Base-by-base conservation (phyloP, 2,329 filamentous ascomycete genomes). In the Talaromyces sp. region DNA sequence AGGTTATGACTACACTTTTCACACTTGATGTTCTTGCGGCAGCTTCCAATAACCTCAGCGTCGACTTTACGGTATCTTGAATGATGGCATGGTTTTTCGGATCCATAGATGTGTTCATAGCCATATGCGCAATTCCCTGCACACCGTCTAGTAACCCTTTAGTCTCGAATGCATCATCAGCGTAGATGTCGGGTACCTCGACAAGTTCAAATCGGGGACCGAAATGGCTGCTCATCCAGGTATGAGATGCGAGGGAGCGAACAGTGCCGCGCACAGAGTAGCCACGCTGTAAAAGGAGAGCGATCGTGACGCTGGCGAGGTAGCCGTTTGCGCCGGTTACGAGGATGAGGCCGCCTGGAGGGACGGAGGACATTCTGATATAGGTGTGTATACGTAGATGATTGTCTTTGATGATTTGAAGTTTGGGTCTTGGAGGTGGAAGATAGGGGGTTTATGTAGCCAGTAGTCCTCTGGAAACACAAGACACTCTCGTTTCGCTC, bases 181-280 rank as follows among this genome's bases (percentile, higher is more conserved):
- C 9, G 47, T 60, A 39, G 31, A 60, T 60, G 31, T 60, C 22
- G 22, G 57, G 57, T 7, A 60, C 14, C 14, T 35, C 41, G 41
- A 60, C 57, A 6, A 60, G 57, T 27, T 60, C 57, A 39, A 60
- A 60, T 2, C 27, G 22, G 3, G 22, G 14, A 33, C 57, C 39
- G 31, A 60, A 60, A 22, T 60, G 33, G 31, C 39, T 35, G 24
- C 33, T 60, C 57, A 60, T 60, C 57, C 57, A 60, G 22, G 57
- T 39, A 33, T 47, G 27, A 1, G 19, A 4, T 7, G 24, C 14
- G 37, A 60, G 1, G 7, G 39, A 60, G 39, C 57, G 39, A 7
- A 60, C 57, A 1, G 57, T 60, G 16, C 57, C 57, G n/a, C 57
- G 57, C 11, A 60, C 39, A 27, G 22, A 60, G 39, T 60, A 60